Conservation (phyloP, 306 rosid species). For the Chamaecrista fasciculata region DNA sequence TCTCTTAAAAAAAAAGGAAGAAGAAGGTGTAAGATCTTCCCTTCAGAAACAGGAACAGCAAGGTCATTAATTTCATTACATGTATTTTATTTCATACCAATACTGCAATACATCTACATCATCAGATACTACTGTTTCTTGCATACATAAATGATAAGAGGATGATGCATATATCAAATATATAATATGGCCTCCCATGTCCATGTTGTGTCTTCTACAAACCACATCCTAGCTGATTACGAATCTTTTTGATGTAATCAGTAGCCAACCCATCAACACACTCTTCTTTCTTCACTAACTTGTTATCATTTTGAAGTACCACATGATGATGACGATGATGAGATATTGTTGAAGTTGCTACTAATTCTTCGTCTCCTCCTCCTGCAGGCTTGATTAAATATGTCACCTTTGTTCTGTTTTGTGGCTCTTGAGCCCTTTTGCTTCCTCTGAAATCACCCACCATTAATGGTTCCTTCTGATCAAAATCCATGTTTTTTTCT, state of each 20-base stretch:
- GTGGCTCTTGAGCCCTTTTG: constrained; percentile 34
- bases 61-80: not conserved
- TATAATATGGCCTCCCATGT: not conserved
- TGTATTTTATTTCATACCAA: constrained; percentile 5
- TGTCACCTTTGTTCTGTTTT: constrained; percentile 22
- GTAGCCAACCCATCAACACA: constrained; percentile 53
- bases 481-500: not conserved
- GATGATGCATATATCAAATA: not conserved
- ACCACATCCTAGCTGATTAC: constrained; percentile 35
- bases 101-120: too few species aligned
- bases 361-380: not conserved
- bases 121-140: not conserved
- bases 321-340: not conserved
- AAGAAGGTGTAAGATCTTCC: not conserved
- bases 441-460: not conserved
- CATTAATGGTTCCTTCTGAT: not conserved
- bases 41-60: not conserved
- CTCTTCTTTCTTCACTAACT: constrained; percentile 12
- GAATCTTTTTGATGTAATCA: constrained; percentile 41
- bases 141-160: too few species aligned
- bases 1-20: too few species aligned
- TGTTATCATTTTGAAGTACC: constrained; percentile 33
- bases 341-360: not conserved
- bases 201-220: constrained; percentile 20
- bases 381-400: constrained; percentile 29